Evolutionary conservation across 177 flowering plant species (phyloP).

Genomic region (Telopea speciosissima): DNA sequence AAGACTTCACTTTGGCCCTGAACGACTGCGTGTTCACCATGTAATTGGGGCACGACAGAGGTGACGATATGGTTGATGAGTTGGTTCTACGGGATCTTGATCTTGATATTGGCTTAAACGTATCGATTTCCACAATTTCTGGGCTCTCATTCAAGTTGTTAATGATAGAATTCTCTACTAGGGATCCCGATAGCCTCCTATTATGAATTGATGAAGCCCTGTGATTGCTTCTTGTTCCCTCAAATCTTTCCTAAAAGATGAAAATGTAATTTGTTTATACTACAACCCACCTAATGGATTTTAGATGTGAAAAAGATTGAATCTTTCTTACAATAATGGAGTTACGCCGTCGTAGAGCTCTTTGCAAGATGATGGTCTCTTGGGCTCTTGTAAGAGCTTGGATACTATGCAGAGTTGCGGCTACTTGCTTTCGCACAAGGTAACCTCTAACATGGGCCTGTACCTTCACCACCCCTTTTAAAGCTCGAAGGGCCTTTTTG

Average conservation of each 20-base stretch:
- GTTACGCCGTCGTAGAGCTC: constrained; percentile 41
- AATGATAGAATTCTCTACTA: constrained; percentile 18
- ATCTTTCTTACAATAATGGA: constrained; percentile 56
- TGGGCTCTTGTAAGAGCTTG: constrained; percentile 66
- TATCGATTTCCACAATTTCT: constrained; percentile 57
- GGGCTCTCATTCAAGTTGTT: constrained; percentile 47
- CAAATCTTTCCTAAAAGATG: constrained; percentile 40
- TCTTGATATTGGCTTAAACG: constrained; percentile 44
- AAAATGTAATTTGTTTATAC: no score
- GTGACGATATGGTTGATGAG: constrained; percentile 30
- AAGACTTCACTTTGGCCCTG: constrained; percentile 52
- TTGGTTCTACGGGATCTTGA: constrained; percentile 32
- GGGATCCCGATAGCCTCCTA: constrained; percentile 41
- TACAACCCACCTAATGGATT: no score
- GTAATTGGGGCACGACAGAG: constrained; percentile 41
- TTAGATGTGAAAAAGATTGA: neutral
- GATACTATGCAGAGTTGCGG: constrained; percentile 62
- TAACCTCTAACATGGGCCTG: constrained; percentile 73
- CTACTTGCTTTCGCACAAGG: constrained; percentile 54
- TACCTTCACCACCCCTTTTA: constrained; percentile 60
- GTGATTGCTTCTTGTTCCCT: constrained; percentile 42
- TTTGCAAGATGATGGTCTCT: constrained; percentile 30
- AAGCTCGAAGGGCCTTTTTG: constrained; percentile 56
- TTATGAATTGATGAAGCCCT: constrained; percentile 31
- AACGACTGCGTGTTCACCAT: constrained; percentile 62